Evolutionary conservation across 2,329 filamentous ascomycete genomes (phyloP).

Genomic region (Xylaria sp.): DNA sequence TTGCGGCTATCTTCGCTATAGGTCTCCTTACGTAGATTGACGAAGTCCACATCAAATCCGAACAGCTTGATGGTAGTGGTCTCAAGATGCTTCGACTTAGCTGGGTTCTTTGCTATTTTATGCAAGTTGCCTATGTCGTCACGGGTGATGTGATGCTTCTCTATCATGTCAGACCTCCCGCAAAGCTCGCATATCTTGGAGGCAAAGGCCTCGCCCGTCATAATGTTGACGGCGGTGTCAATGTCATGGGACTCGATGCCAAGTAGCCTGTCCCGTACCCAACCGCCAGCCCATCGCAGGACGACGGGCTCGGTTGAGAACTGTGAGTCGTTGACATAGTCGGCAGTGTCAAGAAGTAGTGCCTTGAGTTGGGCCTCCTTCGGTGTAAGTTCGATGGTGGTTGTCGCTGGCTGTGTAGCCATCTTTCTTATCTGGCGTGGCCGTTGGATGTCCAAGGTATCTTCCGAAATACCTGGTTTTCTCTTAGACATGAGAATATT

Average conservation of each 20-base stretch:
- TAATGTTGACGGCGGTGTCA: constrained; percentile 82
- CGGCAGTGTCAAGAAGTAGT: constrained; percentile 83
- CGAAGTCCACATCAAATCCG: constrained; percentile 88
- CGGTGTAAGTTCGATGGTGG: constrained; percentile 62
- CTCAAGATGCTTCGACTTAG: constrained; percentile 95
- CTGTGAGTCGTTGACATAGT: constrained; percentile 63
- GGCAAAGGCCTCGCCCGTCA: constrained; percentile 83
- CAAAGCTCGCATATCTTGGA: constrained; percentile 72
- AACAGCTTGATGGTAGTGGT: constrained; percentile 87
- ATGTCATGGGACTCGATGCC: constrained; percentile 78
- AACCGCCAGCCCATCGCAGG: constrained; percentile 82
- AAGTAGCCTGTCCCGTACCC: constrained; percentile 85
- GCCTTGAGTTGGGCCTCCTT: constrained; percentile 74
- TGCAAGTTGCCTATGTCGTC: constrained; percentile 77
- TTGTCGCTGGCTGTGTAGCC: constrained; percentile 37
- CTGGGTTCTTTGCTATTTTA: constrained; percentile 89
- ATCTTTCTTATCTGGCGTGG: constrained; percentile 38
- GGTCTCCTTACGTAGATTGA: constrained; percentile 91
- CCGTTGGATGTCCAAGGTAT: constrained; percentile 24
- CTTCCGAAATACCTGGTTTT: constrained; percentile 34
- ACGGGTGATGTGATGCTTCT: constrained; percentile 63
- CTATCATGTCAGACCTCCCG: constrained; percentile 61
- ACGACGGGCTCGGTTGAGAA: constrained; percentile 61
- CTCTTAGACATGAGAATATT: constrained; percentile 41
- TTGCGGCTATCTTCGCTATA: constrained; percentile 90